phyloP scores from a whole-genome alignment of 2,329 filamentous ascomycete genomes.

The Cladophialophora psammophila region DNA sequence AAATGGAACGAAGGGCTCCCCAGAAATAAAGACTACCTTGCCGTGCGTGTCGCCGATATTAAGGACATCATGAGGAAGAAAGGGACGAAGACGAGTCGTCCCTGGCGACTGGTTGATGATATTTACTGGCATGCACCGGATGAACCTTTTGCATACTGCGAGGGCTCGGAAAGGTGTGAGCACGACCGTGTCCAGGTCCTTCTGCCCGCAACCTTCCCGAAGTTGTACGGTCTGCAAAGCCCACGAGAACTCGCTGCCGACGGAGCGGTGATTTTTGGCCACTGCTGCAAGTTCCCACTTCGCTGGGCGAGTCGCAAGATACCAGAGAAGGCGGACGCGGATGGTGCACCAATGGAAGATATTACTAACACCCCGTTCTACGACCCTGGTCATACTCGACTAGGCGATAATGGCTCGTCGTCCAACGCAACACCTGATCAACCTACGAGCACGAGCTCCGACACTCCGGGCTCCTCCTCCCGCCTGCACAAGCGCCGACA shows the following conservation, averaged over 20 bases:
- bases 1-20: slow-evolving; percentile 43
- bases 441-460: neutral
- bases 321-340: neutral
- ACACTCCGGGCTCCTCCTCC: neutral
- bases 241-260: slow-evolving; percentile 9
- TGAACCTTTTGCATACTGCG: neutral
- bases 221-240: neutral
- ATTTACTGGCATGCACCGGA: slow-evolving; percentile 36
- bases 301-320: neutral
- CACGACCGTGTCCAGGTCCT: slow-evolving; percentile 6
- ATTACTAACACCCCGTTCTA: neutral
- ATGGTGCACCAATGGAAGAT: neutral
- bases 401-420: neutral
- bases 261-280: slow-evolving; percentile 22
- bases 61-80: slow-evolving; percentile 42
- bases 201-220: slow-evolving; percentile 3
- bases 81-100: slow-evolving; percentile 36
- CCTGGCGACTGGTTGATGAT: slow-evolving; percentile 31
- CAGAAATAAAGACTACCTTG: slow-evolving; percentile 43
- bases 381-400: neutral
- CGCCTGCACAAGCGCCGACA: neutral
- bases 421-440: neutral
- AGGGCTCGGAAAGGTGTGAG: neutral
- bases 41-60: slow-evolving; percentile 41
- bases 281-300: slow-evolving; percentile 11